Base-by-base conservation (phyloP, 371 early-diverging fungal species). In the Apophysomyces variabilis region DNA sequence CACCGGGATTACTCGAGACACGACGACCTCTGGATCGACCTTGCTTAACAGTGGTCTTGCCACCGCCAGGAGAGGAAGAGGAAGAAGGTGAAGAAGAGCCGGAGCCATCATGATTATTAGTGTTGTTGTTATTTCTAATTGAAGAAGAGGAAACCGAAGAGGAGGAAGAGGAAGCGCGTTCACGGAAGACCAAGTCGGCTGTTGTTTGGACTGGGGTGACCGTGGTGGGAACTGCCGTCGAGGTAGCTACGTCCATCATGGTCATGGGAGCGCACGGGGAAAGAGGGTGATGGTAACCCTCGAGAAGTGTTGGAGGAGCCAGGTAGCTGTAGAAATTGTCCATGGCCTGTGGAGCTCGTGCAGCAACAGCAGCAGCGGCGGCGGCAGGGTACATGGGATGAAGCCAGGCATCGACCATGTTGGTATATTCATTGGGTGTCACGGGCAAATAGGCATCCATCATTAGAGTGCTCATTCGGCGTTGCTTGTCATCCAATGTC, bases 1-100 rank as follows among this genome's bases (percentile, higher is more conserved):
- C 66, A 26, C 45, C 58, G n/a, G 72, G 72, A 50, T 77, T 71
- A 36, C 71, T 73, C 12, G 79, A 76, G 32, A 82, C 82, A 16
- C 82, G 78, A 18, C 82, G 82, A n/a, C 79, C 82, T 4, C 79
- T 74, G 0, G 82, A 82, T 14, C 83, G 75, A 57, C 69, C 67
- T 60, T 78, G 76, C 5, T 70, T 73, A 44, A 56, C 57, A 26
- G 44, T 43, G 45, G 39, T 16, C 16, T 35, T 36, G 45, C 38
- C 63, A 38, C 57, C 12, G 36, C 35, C 18, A 43, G 60, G 7
- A 9, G 61, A 32, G 13, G 45, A 45, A 38, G 61, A 38, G 12
- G 61, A 38, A 32, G 61, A 26, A 41, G 61, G 14, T 4, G 44
- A 39, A 5, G 35, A 26, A 9, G 70, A 8, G 39, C 18, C n/a